Evolutionary conservation across 352 stramenopile species (phyloP).

Genomic region (Detonula confervacea): DNA sequence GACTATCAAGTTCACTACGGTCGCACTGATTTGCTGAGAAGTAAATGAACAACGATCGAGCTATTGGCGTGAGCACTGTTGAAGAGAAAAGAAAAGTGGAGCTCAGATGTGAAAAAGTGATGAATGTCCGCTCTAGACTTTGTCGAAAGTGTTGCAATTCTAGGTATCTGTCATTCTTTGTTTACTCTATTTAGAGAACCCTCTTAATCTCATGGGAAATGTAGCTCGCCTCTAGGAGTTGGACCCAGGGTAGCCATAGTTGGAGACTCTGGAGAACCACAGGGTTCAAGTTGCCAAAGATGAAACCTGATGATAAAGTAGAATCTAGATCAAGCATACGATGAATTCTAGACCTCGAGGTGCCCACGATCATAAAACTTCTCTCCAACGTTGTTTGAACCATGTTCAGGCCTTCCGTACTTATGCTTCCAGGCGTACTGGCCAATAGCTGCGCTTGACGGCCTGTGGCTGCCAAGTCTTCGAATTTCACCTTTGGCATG

Average conservation of each 20-base stretch:
- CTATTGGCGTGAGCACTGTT: no score
- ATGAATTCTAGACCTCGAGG: slow-evolving; percentile 34
- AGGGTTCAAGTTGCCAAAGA: no score
- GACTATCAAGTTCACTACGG: no score
- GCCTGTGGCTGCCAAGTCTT: slow-evolving; percentile 51
- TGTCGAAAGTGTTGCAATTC: no score
- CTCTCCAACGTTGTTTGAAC: slow-evolving; percentile 29
- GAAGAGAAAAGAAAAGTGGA: not conserved
- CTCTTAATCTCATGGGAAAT: no score
- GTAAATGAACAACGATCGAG: no score
- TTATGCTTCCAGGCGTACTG: slow-evolving; percentile 55
- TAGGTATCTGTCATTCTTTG: not conserved
- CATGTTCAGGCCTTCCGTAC: slow-evolving; percentile 49
- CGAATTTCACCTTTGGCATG: slow-evolving; percentile 58
- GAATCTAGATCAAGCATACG: no score
- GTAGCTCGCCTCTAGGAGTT: no score
- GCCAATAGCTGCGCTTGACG: slow-evolving; percentile 50
- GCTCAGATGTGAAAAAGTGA: not conserved
- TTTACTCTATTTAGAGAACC: not conserved
- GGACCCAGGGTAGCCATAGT: not conserved
- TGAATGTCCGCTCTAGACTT: no score
- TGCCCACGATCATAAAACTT: slow-evolving; percentile 51
- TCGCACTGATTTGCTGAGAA: no score
- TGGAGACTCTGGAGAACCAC: not conserved
- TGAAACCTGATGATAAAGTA: not conserved